These are phyloP conservation scores for Rhododendron griersonianum DNA, from an alignment of 148 eudicot species.

Conservation along the genomic window DNA sequence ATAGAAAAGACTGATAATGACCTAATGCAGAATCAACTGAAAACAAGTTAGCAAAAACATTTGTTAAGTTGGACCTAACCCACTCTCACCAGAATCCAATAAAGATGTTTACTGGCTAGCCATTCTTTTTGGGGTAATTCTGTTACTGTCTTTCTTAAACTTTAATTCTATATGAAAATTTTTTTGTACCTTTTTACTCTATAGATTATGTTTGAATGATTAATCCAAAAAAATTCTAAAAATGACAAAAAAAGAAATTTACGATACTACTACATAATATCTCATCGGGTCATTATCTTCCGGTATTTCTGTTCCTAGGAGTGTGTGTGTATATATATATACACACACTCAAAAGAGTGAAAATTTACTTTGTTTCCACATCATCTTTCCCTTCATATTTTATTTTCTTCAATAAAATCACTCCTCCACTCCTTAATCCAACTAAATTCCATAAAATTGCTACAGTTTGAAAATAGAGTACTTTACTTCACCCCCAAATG, in stretches of 20 bases:
- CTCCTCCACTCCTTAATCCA: background rate
- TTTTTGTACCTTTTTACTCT: too few species aligned
- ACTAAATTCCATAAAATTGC: background rate
- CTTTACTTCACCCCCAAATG: background rate
- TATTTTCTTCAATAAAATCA: background rate
- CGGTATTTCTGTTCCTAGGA: background rate
- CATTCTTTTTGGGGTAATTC: background rate
- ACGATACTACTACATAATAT: background rate
- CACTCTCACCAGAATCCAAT: background rate
- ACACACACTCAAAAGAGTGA: background rate
- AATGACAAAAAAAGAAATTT: background rate
- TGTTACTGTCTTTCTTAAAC: background rate
- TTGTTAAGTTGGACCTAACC: background rate
- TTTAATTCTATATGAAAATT: background rate
- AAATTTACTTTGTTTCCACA: background rate
- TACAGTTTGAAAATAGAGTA: background rate
- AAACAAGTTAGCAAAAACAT: background rate
- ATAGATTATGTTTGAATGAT: background rate
- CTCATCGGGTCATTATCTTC: background rate
- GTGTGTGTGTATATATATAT: too few species aligned
- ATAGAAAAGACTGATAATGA: background rate
- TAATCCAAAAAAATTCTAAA: too few species aligned
- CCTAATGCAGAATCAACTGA: background rate
- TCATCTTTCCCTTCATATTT: background rate
- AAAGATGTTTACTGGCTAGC: background rate